Percentiles rank a stretch among this genome's conserved stretches.
Conservation (phyloP, 2,329 filamentous ascomycete genomes). For the Botrytis squamosa region DNA sequence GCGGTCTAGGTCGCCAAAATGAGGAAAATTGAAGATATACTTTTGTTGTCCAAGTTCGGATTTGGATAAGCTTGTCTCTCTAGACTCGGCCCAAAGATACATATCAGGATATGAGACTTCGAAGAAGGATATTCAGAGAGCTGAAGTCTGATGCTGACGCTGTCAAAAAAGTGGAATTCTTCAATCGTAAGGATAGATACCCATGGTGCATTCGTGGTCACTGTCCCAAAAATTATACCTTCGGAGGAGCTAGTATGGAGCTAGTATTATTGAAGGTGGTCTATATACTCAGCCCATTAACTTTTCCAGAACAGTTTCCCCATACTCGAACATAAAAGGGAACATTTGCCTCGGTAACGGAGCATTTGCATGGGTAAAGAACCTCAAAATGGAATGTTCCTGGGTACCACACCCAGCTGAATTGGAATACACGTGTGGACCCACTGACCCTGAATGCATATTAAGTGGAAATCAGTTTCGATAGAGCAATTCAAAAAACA, state of each 20-base stretch:
- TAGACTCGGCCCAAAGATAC: background rate
- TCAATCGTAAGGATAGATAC: too few species aligned
- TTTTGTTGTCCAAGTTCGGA: background rate
- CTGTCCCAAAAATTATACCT: background rate
- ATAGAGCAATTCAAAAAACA: background rate
- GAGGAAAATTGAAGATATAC: background rate
- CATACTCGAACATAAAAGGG: background rate
- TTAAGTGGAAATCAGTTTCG: background rate
- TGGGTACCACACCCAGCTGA: background rate
- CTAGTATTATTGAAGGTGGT: background rate
- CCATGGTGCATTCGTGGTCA: background rate
- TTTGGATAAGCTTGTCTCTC: too few species aligned
- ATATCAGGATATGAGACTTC: background rate
- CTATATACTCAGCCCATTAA: background rate
- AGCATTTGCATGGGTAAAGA: background rate
- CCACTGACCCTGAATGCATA: background rate
- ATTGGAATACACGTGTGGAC: background rate
- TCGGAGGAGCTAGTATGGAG: background rate
- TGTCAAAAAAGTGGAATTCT: background rate
- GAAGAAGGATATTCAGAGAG: background rate
- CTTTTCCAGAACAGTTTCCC: background rate
- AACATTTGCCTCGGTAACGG: background rate
- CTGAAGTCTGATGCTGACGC: background rate
- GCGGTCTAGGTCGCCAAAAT: background rate
- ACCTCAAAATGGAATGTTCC: background rate